Evolutionary conservation across 2,329 filamentous ascomycete species (phyloP).

Genomic region (Fusarium multiceps): DNA sequence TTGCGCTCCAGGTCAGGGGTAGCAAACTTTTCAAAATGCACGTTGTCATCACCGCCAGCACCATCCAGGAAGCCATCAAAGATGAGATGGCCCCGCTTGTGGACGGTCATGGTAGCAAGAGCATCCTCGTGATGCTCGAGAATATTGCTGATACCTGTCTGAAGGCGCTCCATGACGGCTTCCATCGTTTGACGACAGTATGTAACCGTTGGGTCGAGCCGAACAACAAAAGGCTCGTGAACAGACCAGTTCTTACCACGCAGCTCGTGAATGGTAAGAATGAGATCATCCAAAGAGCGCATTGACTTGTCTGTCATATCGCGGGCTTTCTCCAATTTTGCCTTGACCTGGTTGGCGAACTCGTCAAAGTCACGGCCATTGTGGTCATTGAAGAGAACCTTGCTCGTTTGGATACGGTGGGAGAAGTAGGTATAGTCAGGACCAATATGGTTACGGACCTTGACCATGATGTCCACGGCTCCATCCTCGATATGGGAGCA

Average conservation of each 20-base stretch:
- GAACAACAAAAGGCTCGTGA: conserved; percentile 59
- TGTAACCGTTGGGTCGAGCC: conserved; percentile 55
- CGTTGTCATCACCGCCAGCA: conserved; percentile 50
- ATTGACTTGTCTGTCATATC: conserved; percentile 57
- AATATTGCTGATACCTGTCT: conserved; percentile 62
- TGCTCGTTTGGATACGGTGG: conserved; percentile 56
- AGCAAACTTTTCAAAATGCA: conserved; percentile 48
- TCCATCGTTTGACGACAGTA: conserved; percentile 59
- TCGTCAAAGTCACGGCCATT: conserved; percentile 57
- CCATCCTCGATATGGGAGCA: conserved; percentile 57
- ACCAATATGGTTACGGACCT: conserved; percentile 62
- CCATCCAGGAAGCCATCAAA: conserved; percentile 46
- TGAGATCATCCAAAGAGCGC: conserved; percentile 59
- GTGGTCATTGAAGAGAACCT: conserved; percentile 59
- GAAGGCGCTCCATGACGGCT: conserved; percentile 62
- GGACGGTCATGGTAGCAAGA: conserved; percentile 58
- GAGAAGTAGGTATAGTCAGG: conserved; percentile 59
- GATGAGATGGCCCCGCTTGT: conserved; percentile 65
- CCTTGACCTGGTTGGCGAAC: conserved; percentile 56
- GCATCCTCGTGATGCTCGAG: conserved; percentile 60
- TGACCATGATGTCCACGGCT: conserved; percentile 59
- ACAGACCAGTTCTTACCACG: conserved; percentile 59
- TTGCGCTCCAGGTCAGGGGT: conserved; percentile 53
- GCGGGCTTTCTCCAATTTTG: conserved; percentile 52
- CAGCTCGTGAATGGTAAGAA: conserved; percentile 60